Evolutionary conservation across 2,329 filamentous ascomycete species (phyloP), one percentile per base, ranked within the genome.

Genomic region (Blastomyces emzantsi): DNA sequence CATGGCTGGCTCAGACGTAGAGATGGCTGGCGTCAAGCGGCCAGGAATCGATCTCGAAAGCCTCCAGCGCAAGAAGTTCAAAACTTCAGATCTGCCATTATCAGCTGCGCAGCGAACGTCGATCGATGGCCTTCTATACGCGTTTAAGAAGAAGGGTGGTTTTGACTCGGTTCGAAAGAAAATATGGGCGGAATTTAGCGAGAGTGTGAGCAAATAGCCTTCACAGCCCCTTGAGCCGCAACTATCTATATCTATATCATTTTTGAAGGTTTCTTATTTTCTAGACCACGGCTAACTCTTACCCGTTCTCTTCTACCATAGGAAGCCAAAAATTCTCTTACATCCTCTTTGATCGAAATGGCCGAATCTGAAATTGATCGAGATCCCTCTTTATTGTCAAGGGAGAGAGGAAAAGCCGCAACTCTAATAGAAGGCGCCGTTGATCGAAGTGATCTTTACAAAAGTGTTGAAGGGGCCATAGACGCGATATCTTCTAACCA

Each of bases 141-240:
- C 82, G 0, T 86, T 87, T 73, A 86, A 86, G 74, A 87, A 87
- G 74, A 86, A 86, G 72, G 85, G 85, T 66, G 83, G 85, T 63
- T 88, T 86, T 69, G 85, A 88, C 71, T 77, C 75, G 60, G 75
- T 87, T 63, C 82, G 85, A 64, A 87, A 87, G 72, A 80, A 82
- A 64, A 75, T 85, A 2, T 85, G 84, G 77, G 79, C 82, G 15
- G 80, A 85, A 63, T 87, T 84, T 65, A 80, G 82, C 64, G 76
- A 80, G 61, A 79, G 80, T 65, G 83, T 84, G 78, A 66, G 79
- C 64, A 51, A 19, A 36, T 8, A 25, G 30, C 36, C 58, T 61
- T 5, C 41, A 7, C 15, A 61, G 54, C 33, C 25, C 54, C 36
- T 45, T 33, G n/a, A 17, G 8, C 36, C 11, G 17, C 6, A 28